These are phyloP conservation scores for Corinectria fuckeliana DNA, from an alignment of 2,329 filamentous ascomycete genomes.

Conservation along the genomic window DNA sequence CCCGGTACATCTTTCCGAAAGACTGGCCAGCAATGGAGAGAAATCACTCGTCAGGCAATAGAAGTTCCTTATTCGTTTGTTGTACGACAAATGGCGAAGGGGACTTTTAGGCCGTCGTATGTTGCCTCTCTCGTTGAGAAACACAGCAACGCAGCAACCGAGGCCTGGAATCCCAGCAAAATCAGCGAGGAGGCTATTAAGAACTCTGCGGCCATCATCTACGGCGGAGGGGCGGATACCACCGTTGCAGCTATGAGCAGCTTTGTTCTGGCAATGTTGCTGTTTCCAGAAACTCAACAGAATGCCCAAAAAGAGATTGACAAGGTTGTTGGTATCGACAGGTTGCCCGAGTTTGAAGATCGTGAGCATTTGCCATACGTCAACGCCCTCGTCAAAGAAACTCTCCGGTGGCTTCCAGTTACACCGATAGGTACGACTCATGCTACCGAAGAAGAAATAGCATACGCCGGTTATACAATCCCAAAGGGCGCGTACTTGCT, in stretches of 20 bases:
- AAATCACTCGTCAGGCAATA: conserved; percentile 20
- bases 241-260: conserved; percentile 34
- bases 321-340: conserved; percentile 36
- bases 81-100: conserved; percentile 32
- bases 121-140: conserved; percentile 36
- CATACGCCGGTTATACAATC: conserved; percentile 36
- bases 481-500: conserved; percentile 39
- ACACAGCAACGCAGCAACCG: conserved; percentile 1
- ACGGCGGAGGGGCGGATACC: conserved; percentile 41
- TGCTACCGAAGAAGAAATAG: conserved; percentile 42
- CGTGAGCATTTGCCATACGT: conserved; percentile 40
- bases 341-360: conserved; percentile 39
- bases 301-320: conserved; percentile 40
- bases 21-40: conserved; percentile 37
- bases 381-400: conserved; percentile 41
- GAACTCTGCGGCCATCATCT: conserved; percentile 36
- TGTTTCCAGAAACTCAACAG: conserved; percentile 32
- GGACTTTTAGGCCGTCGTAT: conserved; percentile 32
- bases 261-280: conserved; percentile 37
- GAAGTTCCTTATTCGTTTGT: conserved; percentile 43
- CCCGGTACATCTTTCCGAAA: conserved; percentile 42
- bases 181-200: conserved; percentile 36
- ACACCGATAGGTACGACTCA: conserved; percentile 48
- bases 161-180: conserved; percentile 4
- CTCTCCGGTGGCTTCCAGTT: conserved; percentile 41